Percentiles rank a stretch among this genome's conserved stretches.
Evolutionary conservation across 2,329 filamentous ascomycete genomes (phyloP).

Genomic region (Pseudogymnoascus sp.): DNA sequence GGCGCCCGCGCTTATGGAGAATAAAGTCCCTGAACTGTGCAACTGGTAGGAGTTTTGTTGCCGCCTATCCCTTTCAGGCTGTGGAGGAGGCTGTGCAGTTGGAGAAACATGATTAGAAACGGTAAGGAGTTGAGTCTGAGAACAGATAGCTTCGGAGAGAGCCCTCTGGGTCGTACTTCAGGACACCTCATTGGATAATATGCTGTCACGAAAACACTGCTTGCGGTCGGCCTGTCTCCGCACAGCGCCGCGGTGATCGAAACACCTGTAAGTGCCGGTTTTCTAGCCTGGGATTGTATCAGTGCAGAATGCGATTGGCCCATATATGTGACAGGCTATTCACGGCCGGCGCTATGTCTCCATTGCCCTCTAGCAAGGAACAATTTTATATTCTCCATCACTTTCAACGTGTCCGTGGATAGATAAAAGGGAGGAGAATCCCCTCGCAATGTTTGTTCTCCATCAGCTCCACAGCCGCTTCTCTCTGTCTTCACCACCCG

Average conservation of each 20-base stretch:
- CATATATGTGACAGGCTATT: not conserved
- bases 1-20: not conserved
- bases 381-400: not conserved
- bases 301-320: not conserved
- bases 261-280: constrained; percentile 1
- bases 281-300: not conserved
- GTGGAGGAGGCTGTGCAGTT: not conserved
- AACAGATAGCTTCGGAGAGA: not conserved
- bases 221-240: not conserved
- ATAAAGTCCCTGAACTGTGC: not conserved
- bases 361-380: not conserved
- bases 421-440: not conserved
- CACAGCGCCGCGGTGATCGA: not conserved
- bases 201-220: not conserved
- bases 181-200: not conserved
- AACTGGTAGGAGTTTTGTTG: not conserved
- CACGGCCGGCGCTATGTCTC: not conserved
- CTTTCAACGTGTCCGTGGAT: not conserved
- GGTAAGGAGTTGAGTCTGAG: not conserved
- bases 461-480: not conserved
- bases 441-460: not conserved
- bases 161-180: not conserved
- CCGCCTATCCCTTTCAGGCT: not conserved
- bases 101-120: constrained; percentile 9
- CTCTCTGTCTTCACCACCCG: not conserved